Conservation (phyloP, 1,284 basidiomycete species). For the Melampsora larici-populina region DNA sequence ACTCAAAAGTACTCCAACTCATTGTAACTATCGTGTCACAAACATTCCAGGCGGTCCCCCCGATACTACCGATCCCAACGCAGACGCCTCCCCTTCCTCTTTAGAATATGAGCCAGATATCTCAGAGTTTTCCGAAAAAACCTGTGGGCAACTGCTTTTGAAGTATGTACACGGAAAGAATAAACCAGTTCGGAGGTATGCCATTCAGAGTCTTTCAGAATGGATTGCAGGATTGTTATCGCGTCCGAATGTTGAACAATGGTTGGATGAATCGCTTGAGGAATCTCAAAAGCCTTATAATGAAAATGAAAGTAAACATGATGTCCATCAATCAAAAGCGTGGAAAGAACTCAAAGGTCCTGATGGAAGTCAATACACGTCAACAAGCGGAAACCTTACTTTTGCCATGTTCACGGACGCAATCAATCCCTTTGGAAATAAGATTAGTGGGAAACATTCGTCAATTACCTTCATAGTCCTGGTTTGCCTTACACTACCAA, state of each 20-base stretch:
- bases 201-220: slow-evolving; percentile 4
- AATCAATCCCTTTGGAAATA: not conserved
- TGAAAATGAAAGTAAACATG: not conserved
- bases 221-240: slow-evolving; percentile 15
- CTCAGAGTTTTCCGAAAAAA: no score
- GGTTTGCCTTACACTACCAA: slow-evolving; percentile 46
- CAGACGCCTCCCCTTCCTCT: no score
- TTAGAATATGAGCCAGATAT: no score
- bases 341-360: no score
- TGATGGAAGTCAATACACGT: slow-evolving; percentile 6
- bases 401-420: slow-evolving; percentile 15
- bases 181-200: not conserved
- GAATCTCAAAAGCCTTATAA: slow-evolving; percentile 5
- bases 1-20: not conserved
- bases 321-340: slow-evolving; percentile 23
- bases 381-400: not conserved
- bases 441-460: slow-evolving; percentile 14
- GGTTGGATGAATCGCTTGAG: no score
- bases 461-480: slow-evolving; percentile 23
- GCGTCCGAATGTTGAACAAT: no score
- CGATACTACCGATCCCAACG: no score
- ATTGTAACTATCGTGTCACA: not conserved
- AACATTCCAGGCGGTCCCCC: no score
- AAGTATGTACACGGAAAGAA: not conserved
- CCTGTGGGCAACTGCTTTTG: no score